A percentile compares a stretch with the other conserved stretches of the same genome.
These are phyloP conservation scores for Aspergillus fumigatiaffinis DNA, from an alignment of 2,329 filamentous ascomycete genomes.

Conservation along the genomic window DNA sequence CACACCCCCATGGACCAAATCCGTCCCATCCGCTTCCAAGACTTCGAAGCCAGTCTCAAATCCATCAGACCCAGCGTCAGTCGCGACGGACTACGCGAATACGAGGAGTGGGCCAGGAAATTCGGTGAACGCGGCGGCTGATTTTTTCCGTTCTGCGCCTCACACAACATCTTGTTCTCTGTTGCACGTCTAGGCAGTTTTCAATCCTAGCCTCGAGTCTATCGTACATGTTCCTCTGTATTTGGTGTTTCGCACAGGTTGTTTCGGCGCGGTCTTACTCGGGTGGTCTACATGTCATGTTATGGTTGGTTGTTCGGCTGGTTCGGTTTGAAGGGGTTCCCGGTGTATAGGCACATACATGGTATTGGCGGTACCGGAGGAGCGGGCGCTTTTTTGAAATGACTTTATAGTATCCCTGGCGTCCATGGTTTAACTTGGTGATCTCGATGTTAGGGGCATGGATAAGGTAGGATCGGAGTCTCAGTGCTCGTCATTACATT, in stretches of 20 bases:
- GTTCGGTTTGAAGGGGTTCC: neutral
- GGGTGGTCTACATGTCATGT: neutral
- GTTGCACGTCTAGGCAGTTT: neutral
- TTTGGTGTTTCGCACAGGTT: neutral
- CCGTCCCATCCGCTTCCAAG: constrained; percentile 72
- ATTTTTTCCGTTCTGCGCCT: neutral
- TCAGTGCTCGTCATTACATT: neutral
- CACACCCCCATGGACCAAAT: constrained; percentile 95
- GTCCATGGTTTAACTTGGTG: neutral
- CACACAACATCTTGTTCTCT: neutral
- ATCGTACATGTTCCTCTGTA: neutral
- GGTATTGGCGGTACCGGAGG: neutral
- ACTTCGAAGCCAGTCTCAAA: constrained; percentile 78
- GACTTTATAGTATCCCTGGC: neutral
- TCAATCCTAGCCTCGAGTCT: too few relatives aligned
- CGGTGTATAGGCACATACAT: neutral
- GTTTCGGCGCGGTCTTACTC: neutral
- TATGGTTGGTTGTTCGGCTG: neutral
- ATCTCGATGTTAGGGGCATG: neutral
- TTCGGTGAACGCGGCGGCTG: constrained; percentile 84
- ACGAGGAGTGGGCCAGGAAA: constrained; percentile 89
- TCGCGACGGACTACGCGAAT: constrained; percentile 76
- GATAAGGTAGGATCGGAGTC: neutral
- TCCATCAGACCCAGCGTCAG: constrained; percentile 90
- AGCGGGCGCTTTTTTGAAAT: neutral